Conservation (phyloP, 805 yeast species). For the Suhomyces xylopsoci region DNA sequence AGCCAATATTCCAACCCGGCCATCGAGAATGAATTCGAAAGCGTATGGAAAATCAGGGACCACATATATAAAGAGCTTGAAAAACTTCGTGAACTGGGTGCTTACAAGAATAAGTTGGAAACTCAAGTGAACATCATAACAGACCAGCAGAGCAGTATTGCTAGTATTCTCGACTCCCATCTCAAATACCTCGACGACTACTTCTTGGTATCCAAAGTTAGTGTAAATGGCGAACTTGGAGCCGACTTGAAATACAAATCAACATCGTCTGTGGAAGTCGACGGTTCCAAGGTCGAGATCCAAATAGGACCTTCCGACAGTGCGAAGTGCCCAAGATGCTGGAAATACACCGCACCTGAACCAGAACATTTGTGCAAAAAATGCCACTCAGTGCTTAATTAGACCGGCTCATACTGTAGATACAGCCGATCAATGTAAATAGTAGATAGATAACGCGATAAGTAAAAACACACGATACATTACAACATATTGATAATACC, state of each 20-base stretch:
- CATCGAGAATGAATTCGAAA: constrained; percentile 43
- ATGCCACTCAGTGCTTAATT: constrained; percentile 50
- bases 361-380: constrained; percentile 61
- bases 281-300: constrained; percentile 23
- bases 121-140: constrained; percentile 42
- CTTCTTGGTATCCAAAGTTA: constrained; percentile 62
- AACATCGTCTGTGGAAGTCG: constrained; percentile 6
- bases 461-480: not conserved
- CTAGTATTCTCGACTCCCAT: constrained; percentile 13
- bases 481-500: not conserved
- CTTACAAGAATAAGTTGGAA: constrained; percentile 58
- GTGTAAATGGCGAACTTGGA: constrained; percentile 1
- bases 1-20: constrained; percentile 28
- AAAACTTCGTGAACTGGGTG: constrained; percentile 50
- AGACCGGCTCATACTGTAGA: not conserved
- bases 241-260: constrained; percentile 14
- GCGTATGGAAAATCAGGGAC: constrained; percentile 48
- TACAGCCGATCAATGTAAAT: constrained; percentile 13
- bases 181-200: constrained; percentile 35
- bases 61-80: constrained; percentile 53
- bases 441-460: constrained; percentile 6
- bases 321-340: constrained; percentile 88
- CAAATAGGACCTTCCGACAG: constrained; percentile 44
- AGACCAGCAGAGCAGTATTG: not conserved
- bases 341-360: constrained; percentile 65